Conservation (phyloP, 1,284 basidiomycete species). For the Marasmius fiardii region DNA sequence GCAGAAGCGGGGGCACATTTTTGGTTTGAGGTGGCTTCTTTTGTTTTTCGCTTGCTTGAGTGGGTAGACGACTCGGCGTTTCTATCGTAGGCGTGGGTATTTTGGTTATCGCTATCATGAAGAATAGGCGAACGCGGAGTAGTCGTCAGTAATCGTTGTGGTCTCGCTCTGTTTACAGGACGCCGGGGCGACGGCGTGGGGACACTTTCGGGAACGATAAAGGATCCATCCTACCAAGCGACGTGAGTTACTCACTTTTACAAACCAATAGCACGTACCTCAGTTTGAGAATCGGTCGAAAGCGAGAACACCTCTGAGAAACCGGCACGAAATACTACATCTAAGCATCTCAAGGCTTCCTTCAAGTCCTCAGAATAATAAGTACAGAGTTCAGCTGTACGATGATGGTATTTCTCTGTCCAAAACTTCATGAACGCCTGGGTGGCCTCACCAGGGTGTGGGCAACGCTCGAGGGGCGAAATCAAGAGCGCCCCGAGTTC, state of each 20-base stretch:
- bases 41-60: neutral
- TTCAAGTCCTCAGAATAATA: neutral
- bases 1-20: neutral
- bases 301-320: neutral
- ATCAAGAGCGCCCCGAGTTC: neutral
- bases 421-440: neutral
- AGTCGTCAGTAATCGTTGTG: neutral
- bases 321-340: neutral
- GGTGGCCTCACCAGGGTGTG: neutral
- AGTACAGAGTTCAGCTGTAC: neutral
- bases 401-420: neutral
- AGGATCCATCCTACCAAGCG: neutral
- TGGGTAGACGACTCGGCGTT: neutral
- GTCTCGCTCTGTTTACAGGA: neutral
- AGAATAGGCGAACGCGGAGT: neutral
- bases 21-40: neutral
- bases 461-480: conserved; percentile 1
- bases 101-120: too few species aligned
- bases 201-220: neutral
- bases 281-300: neutral
- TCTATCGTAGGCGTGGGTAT: too few species aligned
- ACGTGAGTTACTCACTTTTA: neutral
- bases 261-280: neutral
- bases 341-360: neutral
- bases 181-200: neutral